These are phyloP conservation scores for Phanerochaete sordida DNA, from an alignment of 768 basidiomycete genomes.

Conservation along the genomic window DNA sequence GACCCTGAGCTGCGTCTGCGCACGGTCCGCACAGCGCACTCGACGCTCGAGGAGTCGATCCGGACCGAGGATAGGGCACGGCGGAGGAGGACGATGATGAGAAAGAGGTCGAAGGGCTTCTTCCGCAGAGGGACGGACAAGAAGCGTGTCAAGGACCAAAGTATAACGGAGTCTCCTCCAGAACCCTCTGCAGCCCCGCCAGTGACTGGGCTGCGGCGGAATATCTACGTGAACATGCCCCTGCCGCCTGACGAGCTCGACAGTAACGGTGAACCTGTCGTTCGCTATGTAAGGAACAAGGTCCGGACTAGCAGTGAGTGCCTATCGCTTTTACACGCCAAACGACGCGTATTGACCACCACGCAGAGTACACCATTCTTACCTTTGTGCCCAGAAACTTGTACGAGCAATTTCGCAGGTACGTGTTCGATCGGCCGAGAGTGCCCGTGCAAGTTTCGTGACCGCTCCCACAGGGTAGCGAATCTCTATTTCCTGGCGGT, in stretches of 20 bases:
- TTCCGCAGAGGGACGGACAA: conserved; percentile 48
- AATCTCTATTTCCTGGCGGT: conserved; percentile 89
- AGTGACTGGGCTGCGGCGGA: conserved; percentile 54
- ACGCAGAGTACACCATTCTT: conserved; percentile 80
- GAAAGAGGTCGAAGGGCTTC: conserved; percentile 53
- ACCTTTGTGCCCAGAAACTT: conserved; percentile 94
- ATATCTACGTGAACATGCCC: conserved; percentile 77
- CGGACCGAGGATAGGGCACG: conserved; percentile 71
- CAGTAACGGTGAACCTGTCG: conserved; percentile 69
- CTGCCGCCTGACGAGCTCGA: conserved; percentile 64
- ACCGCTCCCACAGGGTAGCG: conserved; percentile 54
- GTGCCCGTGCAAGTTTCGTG: background rate
- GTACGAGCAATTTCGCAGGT: conserved; percentile 92
- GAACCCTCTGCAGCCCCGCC: conserved; percentile 30
- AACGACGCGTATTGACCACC: background rate
- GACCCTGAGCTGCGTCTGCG: conserved; percentile 86
- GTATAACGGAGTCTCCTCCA: conserved; percentile 19
- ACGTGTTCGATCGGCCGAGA: conserved; percentile 20
- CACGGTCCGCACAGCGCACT: conserved; percentile 90
- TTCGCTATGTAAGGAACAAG: conserved; percentile 87
- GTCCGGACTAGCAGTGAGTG: conserved; percentile 88
- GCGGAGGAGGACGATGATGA: conserved; percentile 45
- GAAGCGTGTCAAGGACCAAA: conserved; percentile 31
- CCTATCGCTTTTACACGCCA: background rate
- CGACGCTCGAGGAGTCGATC: conserved; percentile 84